These are phyloP conservation scores for Epichloe coenophiala DNA, from an alignment of 2,329 filamentous ascomycete species.

Conservation along the genomic window DNA sequence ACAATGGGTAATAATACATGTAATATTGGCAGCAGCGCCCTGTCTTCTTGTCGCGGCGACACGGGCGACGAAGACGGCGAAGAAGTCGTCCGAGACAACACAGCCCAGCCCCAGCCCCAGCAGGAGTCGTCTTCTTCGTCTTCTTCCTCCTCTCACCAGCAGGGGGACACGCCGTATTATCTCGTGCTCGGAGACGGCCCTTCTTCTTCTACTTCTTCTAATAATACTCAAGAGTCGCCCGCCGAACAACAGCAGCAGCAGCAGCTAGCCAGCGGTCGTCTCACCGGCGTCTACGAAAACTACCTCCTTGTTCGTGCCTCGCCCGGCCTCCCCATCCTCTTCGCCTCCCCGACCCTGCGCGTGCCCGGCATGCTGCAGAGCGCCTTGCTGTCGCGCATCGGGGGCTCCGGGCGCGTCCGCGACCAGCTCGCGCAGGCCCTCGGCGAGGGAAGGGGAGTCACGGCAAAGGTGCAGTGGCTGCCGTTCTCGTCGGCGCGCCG, in stretches of 20 bases:
- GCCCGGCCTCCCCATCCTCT: constrained; percentile 51
- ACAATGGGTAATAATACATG: background rate
- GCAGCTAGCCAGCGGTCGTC: constrained; percentile 9
- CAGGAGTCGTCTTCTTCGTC: too few relatives aligned
- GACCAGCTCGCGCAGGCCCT: constrained; percentile 42
- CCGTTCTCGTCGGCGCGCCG: too few relatives aligned
- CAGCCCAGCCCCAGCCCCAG: too few relatives aligned
- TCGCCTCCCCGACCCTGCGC: constrained; percentile 52
- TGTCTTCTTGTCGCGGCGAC: too few relatives aligned
- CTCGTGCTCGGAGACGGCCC: background rate
- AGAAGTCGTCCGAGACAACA: too few relatives aligned
- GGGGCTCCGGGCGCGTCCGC: constrained; percentile 33
- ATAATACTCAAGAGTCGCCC: too few relatives aligned
- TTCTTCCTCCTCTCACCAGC: background rate
- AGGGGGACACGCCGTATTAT: background rate
- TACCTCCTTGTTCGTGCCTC: constrained; percentile 53
- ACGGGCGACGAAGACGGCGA: background rate
- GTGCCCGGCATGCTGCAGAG: constrained; percentile 54
- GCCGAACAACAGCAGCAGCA: background rate
- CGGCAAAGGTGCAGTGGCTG: constrained; percentile 54
- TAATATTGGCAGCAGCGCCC: too few relatives aligned
- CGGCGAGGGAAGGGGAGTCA: constrained; percentile 56
- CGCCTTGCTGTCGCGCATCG: constrained; percentile 38
- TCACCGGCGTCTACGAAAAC: constrained; percentile 29
- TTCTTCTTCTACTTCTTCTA: background rate